Evolutionary conservation across 805 yeast genomes (phyloP).

Genomic region (Wickerhamiella kazuoi): DNA sequence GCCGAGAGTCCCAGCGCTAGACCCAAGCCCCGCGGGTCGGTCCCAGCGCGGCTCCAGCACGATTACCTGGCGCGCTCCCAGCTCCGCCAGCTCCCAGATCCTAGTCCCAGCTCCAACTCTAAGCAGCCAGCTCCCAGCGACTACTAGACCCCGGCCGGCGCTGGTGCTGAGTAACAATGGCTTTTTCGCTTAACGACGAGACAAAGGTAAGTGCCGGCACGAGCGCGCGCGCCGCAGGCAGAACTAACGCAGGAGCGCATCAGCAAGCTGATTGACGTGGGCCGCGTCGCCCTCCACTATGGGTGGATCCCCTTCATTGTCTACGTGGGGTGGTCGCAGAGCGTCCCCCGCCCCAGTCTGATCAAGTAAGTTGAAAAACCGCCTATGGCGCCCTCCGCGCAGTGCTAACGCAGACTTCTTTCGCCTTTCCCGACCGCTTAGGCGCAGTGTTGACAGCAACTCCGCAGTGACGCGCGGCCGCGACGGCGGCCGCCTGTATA

Average conservation of each 20-base stretch:
- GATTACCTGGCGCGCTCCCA: too few species aligned
- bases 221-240: not conserved
- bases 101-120: too few species aligned
- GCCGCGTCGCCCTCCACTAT: slow-evolving; percentile 80
- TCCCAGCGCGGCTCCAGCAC: too few species aligned
- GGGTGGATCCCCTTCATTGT: slow-evolving; percentile 94
- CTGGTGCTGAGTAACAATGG: slow-evolving; percentile 9
- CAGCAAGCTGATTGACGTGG: slow-evolving; percentile 58
- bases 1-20: too few species aligned
- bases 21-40: too few species aligned
- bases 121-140: too few species aligned
- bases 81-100: too few species aligned
- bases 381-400: not conserved
- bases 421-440: slow-evolving; percentile 68
- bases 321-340: slow-evolving; percentile 74
- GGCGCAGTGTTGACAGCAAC: slow-evolving; percentile 8
- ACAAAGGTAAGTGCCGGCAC: slow-evolving; percentile 19
- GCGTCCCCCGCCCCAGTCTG: slow-evolving; percentile 69
- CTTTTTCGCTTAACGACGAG: slow-evolving; percentile 24
- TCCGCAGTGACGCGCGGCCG: too few species aligned
- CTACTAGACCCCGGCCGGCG: too few species aligned
- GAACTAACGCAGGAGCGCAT: slow-evolving; percentile 51
- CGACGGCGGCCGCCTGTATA: too few species aligned
- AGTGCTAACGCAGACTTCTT: slow-evolving; percentile 24
- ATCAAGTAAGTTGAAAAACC: slow-evolving; percentile 27